Percentiles rank a stretch among this genome's conserved stretches.
phyloP scores from a whole-genome alignment of 257 asterid species.

The Solanum verrucosum region DNA sequence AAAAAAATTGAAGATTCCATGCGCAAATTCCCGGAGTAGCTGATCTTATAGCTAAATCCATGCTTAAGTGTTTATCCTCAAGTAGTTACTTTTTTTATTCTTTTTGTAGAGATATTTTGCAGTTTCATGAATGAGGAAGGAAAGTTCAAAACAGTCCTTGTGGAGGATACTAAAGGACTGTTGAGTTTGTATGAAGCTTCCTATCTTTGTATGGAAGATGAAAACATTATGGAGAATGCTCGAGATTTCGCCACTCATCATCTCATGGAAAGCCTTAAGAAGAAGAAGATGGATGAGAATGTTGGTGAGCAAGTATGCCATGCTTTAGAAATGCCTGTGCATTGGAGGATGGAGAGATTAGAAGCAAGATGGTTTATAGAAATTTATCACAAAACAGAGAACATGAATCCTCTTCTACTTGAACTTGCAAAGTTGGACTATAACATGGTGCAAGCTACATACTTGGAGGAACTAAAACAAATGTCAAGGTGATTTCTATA shows the following conservation, averaged over 20 bases:
- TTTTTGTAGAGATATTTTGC: constrained; percentile 16
- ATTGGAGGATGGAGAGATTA: constrained; percentile 19
- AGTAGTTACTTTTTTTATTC: background rate
- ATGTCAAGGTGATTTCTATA: constrained; percentile 6
- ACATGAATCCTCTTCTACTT: constrained; percentile 12
- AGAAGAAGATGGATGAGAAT: background rate
- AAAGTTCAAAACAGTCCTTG: background rate
- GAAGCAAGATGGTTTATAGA: constrained; percentile 23
- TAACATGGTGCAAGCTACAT: constrained; percentile 18
- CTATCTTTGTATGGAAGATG: constrained; percentile 14
- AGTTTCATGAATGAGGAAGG: constrained; percentile 15
- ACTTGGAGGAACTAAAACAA: constrained; percentile 22
- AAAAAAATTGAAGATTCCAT: too few species aligned
- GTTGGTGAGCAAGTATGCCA: constrained; percentile 6
- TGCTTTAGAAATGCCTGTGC: constrained; percentile 25
- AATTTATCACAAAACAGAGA: background rate
- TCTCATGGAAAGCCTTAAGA: constrained; percentile 1
- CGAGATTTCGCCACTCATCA: background rate
- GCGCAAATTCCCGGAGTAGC: too few species aligned
- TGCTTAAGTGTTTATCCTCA: background rate
- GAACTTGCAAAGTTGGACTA: constrained; percentile 31
- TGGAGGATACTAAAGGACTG: constrained; percentile 11
- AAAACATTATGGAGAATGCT: constrained; percentile 15
- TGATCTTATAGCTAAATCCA: background rate
- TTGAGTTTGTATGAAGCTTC: constrained; percentile 28